Evolutionary conservation across 106 monocot species (phyloP).

Genomic region (Narthecium ossifragum): DNA sequence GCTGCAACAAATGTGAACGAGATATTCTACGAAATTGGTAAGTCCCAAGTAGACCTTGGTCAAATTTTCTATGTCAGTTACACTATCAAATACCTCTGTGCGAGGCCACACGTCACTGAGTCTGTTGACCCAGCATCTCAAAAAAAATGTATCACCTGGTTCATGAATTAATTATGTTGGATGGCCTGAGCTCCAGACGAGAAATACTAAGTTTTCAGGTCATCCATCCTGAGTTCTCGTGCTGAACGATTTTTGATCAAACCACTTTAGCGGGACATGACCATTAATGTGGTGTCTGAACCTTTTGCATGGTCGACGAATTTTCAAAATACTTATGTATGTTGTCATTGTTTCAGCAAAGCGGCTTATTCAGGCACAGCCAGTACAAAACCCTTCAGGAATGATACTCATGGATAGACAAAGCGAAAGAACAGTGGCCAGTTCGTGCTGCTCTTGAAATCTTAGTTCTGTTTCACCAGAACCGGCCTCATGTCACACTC

Average conservation of each 20-base stretch:
- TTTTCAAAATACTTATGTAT: neutral
- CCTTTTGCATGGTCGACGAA: too few relatives aligned
- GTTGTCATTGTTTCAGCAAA: conserved; percentile 43
- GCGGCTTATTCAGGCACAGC: conserved; percentile 32
- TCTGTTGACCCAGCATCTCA: too few relatives aligned
- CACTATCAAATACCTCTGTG: too few relatives aligned
- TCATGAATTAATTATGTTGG: too few relatives aligned
- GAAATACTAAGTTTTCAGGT: neutral
- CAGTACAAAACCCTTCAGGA: conserved; percentile 37
- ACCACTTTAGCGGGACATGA: neutral
- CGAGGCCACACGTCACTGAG: too few relatives aligned
- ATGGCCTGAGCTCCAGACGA: too few relatives aligned
- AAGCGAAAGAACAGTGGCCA: conserved; percentile 1
- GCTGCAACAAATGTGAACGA: conserved; percentile 57
- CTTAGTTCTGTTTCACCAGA: conserved; percentile 8
- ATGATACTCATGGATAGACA: conserved; percentile 34
- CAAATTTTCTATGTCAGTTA: too few relatives aligned
- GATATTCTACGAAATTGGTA: conserved; percentile 60
- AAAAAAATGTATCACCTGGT: neutral
- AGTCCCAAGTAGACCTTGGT: neutral
- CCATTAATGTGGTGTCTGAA: too few relatives aligned
- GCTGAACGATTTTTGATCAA: neutral
- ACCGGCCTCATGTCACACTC: too few relatives aligned
- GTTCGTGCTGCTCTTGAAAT: conserved; percentile 44
- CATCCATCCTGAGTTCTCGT: neutral